Evolutionary conservation across 73 alveolate genomes (phyloP), one percentile per base, ranked within the genome.

Genomic region (Paramecium caudatum): DNA sequence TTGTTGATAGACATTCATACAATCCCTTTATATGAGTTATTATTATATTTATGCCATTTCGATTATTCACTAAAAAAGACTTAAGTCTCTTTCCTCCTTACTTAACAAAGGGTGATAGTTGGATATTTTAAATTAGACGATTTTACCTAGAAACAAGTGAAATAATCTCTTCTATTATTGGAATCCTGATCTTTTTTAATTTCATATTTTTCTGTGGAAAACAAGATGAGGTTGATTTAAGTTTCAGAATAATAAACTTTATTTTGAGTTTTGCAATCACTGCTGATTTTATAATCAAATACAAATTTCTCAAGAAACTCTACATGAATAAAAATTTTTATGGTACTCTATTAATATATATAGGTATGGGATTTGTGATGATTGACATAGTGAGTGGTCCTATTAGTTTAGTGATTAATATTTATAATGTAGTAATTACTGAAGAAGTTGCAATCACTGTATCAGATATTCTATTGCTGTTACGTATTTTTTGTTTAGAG

Each of bases 401-500:
- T 21, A 5, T 74, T 5, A 41, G 88, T 74, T 15, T 74, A 17
- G 21, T 74, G 6, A 16, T 74, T 5, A 74, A 39, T 19, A 74
- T 74, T 5, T 74, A 74, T 27, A 19, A 34, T 74, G 17, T 43
- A 65, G 34, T 30, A 5, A 33, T 39, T 17, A 36, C 17, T 23
- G 43, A 15, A 1, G 23, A 16, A 37, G 41, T 37, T 39, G 47
- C 88, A 0, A 74, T 74, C 17, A 41, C 62, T 15, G 10, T 39
- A 8, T 27, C 88, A 9, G 88, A 74, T 45, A 74, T 74, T 41
- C 17, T 74, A 47, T 45, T 74, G 43, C 30, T 74, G 9, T 74
- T 74, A n/a, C 43, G 65, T 27, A 74, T 74, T 15, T 74, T 74
- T 34, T 74, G 88, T 74, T 43, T 74, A 37, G 88, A 74, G 32